phyloP scores from a whole-genome alignment of 73 alveolate genomes.

The Paramecium octaurelia region DNA sequence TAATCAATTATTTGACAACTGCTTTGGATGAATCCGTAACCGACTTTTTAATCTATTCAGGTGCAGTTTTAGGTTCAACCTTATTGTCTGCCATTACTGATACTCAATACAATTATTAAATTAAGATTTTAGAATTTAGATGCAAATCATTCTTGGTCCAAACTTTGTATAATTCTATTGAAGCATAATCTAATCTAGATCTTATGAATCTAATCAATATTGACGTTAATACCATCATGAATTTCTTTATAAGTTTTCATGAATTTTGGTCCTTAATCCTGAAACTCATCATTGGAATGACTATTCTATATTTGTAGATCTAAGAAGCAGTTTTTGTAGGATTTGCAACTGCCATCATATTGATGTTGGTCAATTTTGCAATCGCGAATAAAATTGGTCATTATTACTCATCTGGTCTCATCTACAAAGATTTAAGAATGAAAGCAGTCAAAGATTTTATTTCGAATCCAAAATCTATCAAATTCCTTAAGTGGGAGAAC shows the following conservation, averaged over 20 bases:
- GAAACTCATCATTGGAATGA: slow-evolving; percentile 13
- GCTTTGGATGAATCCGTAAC: background rate
- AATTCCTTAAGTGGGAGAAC: background rate
- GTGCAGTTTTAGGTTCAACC: background rate
- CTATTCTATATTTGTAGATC: background rate
- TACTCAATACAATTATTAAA: background rate
- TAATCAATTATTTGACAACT: background rate
- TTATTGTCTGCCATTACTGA: background rate
- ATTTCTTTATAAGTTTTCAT: slow-evolving; percentile 22
- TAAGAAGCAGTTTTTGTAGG: background rate
- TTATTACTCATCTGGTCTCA: background rate
- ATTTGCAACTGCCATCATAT: background rate
- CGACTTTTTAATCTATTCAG: background rate
- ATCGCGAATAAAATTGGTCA: slow-evolving; percentile 1
- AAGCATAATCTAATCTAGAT: background rate
- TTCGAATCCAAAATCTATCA: background rate
- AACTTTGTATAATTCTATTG: background rate
- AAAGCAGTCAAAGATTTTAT: background rate
- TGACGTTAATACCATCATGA: background rate
- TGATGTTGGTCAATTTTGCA: background rate
- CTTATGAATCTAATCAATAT: background rate
- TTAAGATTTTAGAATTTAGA: background rate
- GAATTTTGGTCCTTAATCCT: slow-evolving; percentile 35
- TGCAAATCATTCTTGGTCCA: background rate
- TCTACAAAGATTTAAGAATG: slow-evolving; percentile 33